Conservation (phyloP, 1,139 yeast genomes). For the Lodderomyces oxycetoniae region DNA sequence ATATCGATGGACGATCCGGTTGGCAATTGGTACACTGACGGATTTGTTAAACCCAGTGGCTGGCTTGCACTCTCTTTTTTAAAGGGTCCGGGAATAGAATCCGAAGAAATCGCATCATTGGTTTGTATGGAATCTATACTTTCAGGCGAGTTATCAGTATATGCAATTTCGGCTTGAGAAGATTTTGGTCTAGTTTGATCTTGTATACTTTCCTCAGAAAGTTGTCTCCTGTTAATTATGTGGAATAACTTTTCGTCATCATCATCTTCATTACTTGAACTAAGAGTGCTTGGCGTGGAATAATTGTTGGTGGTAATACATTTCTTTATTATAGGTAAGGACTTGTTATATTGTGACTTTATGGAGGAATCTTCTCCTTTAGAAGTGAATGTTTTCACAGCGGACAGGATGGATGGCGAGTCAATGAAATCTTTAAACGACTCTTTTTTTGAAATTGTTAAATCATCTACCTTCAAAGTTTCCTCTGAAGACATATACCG, state of each 20-base stretch:
- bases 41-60: slow-evolving; percentile 1
- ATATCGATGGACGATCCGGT: slow-evolving; percentile 41
- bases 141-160: slow-evolving; percentile 12
- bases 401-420: slow-evolving; percentile 9
- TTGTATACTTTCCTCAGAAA: slow-evolving; percentile 8
- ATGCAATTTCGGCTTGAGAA: slow-evolving; percentile 25
- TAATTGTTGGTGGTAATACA: slow-evolving; percentile 14
- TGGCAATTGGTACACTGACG: slow-evolving; percentile 24
- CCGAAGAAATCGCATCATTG: background rate
- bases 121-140: slow-evolving; percentile 1
- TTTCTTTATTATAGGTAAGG: slow-evolving; percentile 27
- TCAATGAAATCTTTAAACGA: slow-evolving; percentile 9
- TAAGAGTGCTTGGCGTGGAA: background rate
- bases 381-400: background rate
- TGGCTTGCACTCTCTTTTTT: slow-evolving; percentile 4
- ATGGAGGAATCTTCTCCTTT: slow-evolving; percentile 6
- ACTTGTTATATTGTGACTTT: slow-evolving; percentile 21
- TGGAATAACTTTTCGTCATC: slow-evolving; percentile 13
- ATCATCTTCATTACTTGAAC: slow-evolving; percentile 1
- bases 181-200: slow-evolving; percentile 25
- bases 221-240: slow-evolving; percentile 11
- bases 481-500: slow-evolving; percentile 5
- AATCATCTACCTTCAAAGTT: background rate
- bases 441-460: slow-evolving; percentile 2
- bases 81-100: too few species aligned